A percentile compares a stretch with the other conserved stretches of the same genome.
Conservation (phyloP, 495 filamentous ascomycete species). For the Podospora bellae-mahoneyi region DNA sequence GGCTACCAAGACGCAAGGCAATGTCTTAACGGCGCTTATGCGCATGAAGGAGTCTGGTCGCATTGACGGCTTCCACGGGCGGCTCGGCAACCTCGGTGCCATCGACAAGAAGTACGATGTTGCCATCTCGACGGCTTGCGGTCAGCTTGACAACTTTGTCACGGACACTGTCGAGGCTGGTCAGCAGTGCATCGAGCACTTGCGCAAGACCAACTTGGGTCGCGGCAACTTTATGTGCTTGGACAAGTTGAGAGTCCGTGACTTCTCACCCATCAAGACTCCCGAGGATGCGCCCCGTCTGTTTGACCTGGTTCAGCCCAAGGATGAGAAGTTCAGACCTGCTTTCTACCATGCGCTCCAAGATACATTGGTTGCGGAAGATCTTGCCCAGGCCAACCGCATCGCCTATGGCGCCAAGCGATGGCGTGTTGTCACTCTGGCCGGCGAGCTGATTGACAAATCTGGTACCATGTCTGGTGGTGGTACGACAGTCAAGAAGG, state of each 20-base stretch:
- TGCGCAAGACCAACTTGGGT: conserved; percentile 96
- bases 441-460: conserved; percentile 93
- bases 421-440: conserved; percentile 94
- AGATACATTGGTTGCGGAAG: conserved; percentile 89
- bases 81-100: conserved; percentile 90
- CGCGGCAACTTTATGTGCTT: conserved; percentile 95
- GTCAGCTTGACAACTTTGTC: conserved; percentile 87
- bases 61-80: conserved; percentile 93
- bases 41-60: conserved; percentile 92
- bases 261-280: conserved; percentile 74
- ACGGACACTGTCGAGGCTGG: conserved; percentile 92
- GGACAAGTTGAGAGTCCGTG: conserved; percentile 73
- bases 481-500: conserved; percentile 80
- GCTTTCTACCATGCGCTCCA: conserved; percentile 93
- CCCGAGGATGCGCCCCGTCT: conserved; percentile 89
- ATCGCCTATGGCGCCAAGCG: conserved; percentile 90
- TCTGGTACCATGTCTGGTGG: conserved; percentile 98
- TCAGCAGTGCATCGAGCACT: conserved; percentile 95
- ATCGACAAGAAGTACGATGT: conserved; percentile 95
- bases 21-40: conserved; percentile 87
- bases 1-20: conserved; percentile 85
- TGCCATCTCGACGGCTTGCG: conserved; percentile 94
- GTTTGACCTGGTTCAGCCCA: conserved; percentile 88
- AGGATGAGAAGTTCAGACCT: conserved; percentile 79
- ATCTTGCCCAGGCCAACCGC: conserved; percentile 88